Percentiles rank a stretch among this genome's conserved stretches.
phyloP scores from a whole-genome alignment of 192 early-diverging fungal genomes.

The Dispira parvispora region DNA sequence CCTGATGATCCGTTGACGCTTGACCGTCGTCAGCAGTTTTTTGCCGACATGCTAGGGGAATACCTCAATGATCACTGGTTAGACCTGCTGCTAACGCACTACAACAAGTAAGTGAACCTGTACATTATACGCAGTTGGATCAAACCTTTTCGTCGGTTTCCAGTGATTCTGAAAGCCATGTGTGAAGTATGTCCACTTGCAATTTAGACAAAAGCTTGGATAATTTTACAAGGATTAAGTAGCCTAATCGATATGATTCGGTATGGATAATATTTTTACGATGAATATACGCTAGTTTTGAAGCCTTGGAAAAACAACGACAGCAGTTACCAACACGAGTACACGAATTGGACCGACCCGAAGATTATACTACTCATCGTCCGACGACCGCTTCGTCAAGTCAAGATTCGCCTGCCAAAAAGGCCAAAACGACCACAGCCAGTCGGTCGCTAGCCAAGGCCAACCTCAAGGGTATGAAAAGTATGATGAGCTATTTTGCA shows the following conservation, averaged over 20 bases:
- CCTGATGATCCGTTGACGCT: no score
- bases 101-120: neutral
- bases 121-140: neutral
- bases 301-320: neutral
- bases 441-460: conserved; percentile 7
- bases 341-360: neutral
- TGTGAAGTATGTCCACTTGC: no score
- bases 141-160: neutral
- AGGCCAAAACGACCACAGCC: neutral
- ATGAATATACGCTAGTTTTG: neutral
- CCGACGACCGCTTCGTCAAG: neutral
- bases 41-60: conserved; percentile 4
- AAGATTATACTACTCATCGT: neutral
- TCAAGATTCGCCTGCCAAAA: neutral
- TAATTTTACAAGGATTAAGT: no score
- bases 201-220: no score
- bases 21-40: neutral
- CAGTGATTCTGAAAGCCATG: neutral
- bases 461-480: conserved; percentile 9
- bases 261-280: no score
- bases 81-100: neutral
- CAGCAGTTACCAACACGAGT: neutral
- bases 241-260: no score
- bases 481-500: conserved; percentile 5
- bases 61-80: conserved; percentile 7